Evolutionary conservation across 2,329 filamentous ascomycete genomes (phyloP).

Genomic region (Cladorrhinum sp.): DNA sequence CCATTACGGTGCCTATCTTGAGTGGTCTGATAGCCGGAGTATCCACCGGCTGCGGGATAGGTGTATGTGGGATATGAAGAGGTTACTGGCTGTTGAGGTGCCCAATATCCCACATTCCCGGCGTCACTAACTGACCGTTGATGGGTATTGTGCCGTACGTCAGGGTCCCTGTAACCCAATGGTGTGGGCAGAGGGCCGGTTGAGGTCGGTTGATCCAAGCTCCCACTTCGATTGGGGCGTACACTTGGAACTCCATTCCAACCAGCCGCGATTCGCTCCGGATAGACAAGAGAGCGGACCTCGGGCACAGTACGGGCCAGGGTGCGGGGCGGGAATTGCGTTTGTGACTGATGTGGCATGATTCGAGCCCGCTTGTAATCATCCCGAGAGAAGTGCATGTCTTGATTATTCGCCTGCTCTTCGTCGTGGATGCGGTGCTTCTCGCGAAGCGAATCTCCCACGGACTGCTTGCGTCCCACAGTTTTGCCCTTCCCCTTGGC

Average conservation of each 20-base stretch:
- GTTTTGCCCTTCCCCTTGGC: slow-evolving; percentile 20
- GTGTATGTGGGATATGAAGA: not conserved
- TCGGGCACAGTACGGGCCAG: slow-evolving; percentile 18
- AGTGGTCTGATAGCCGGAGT: not conserved
- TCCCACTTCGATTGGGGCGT: not conserved
- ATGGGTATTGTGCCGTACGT: not conserved
- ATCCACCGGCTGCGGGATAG: not conserved
- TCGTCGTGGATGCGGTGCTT: not conserved
- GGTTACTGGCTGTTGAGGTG: not conserved
- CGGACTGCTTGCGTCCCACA: not conserved
- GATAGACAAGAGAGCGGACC: slow-evolving; percentile 23
- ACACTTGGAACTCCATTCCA: not conserved
- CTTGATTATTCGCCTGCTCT: not conserved
- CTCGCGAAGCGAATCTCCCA: not conserved
- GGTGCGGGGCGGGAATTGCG: slow-evolving; percentile 20
- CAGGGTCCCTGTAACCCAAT: not conserved
- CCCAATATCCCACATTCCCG: not conserved
- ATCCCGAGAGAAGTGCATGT: not conserved
- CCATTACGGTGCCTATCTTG: not conserved
- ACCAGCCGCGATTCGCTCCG: not conserved
- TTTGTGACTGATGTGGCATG: not conserved
- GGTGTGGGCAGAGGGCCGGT: not conserved
- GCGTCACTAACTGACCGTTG: not conserved
- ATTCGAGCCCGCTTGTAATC: slow-evolving; percentile 32
- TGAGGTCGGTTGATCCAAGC: not conserved